Conservation (phyloP, 2,329 filamentous ascomycete genomes). For the Aureobasidium vineae region DNA sequence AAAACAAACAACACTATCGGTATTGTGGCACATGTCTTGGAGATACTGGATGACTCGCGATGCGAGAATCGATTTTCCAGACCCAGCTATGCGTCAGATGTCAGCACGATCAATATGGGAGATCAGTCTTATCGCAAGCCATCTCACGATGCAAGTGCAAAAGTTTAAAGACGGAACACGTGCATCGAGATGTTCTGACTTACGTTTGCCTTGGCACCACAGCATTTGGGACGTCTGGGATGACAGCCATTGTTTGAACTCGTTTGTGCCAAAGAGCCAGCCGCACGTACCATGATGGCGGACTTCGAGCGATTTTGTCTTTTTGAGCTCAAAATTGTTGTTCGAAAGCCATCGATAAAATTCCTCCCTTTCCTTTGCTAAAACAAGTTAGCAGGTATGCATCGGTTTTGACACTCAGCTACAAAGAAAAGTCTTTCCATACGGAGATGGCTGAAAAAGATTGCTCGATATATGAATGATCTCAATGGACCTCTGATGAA, state of each 20-base stretch:
- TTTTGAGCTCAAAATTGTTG: neutral
- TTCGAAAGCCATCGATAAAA: neutral
- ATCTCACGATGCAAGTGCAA: neutral
- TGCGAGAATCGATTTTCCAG: neutral
- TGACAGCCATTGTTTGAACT: neutral
- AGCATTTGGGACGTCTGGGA: neutral
- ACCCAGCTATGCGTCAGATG: neutral
- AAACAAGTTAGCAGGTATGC: neutral
- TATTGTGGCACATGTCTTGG: neutral
- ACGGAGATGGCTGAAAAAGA: too few relatives aligned
- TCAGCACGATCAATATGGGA: neutral
- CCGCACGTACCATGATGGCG: neutral
- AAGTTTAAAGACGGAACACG: too few relatives aligned
- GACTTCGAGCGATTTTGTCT: neutral
- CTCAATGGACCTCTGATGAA: too few relatives aligned
- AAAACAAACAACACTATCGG: neutral
- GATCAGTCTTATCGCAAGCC: neutral
- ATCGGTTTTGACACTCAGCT: neutral
- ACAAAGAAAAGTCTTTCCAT: neutral
- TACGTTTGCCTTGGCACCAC: slow-evolving; percentile 12
- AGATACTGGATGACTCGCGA: neutral
- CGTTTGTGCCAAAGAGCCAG: neutral
- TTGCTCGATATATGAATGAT: too few relatives aligned
- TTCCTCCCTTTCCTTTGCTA: neutral
- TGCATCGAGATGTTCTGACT: neutral